Evolutionary conservation across 2,329 filamentous ascomycete species (phyloP).

Genomic region (Pseudogymnoascus sp.): DNA sequence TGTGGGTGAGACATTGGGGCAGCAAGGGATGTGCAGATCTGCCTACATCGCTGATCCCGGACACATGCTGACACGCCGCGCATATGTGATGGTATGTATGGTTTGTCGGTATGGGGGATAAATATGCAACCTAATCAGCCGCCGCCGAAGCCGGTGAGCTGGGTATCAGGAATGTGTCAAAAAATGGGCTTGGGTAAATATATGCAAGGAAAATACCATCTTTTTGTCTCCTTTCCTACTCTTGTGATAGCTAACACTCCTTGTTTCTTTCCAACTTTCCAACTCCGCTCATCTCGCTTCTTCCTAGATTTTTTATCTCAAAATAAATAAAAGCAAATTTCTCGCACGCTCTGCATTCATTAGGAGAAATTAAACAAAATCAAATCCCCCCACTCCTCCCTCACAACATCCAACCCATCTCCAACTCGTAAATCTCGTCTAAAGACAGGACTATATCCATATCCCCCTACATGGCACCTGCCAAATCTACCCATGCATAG

Average conservation of each 20-base stretch:
- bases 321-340: neutral
- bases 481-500: constrained; percentile 22
- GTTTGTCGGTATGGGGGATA: neutral
- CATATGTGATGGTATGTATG: neutral
- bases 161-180: neutral
- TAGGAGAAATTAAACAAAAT: constrained; percentile 6
- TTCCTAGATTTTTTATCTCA: neutral
- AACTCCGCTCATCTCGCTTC: neutral
- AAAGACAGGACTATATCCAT: neutral
- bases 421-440: neutral
- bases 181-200: neutral
- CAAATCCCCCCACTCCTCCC: neutral
- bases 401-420: neutral
- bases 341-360: neutral
- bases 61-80: neutral
- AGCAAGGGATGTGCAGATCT: neutral
- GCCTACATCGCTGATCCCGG: neutral
- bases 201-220: neutral
- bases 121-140: neutral
- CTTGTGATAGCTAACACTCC: neutral
- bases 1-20: neutral
- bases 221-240: neutral
- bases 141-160: neutral
- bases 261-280: neutral
- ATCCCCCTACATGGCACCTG: neutral